phyloP scores from a whole-genome alignment of 2,329 filamentous ascomycete genomes.

The Colletotrichum lini region DNA sequence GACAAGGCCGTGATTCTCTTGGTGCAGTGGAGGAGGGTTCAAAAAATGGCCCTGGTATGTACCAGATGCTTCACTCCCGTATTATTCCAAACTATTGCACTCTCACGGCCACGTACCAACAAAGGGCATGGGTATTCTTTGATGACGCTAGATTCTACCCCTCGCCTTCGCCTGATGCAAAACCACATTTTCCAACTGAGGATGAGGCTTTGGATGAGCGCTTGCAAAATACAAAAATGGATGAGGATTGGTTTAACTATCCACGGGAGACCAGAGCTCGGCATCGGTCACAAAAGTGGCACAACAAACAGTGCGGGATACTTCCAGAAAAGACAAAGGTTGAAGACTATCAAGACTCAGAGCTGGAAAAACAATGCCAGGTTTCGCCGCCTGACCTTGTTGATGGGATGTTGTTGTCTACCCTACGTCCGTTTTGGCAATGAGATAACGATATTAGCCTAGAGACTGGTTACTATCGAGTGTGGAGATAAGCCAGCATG shows the following conservation, averaged over 20 bases:
- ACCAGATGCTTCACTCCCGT: background rate
- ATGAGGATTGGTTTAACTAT: background rate
- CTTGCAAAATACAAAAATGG: background rate
- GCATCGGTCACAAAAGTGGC: background rate
- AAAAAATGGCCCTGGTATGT: background rate
- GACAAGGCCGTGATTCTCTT: background rate
- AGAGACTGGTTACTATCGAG: background rate
- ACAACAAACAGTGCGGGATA: background rate
- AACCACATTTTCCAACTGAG: background rate
- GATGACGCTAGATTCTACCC: slow-evolving; percentile 4
- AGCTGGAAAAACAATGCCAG: background rate
- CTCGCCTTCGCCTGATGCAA: background rate
- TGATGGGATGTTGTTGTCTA: background rate
- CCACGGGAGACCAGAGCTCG: background rate
- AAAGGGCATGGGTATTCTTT: background rate
- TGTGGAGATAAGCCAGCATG: background rate
- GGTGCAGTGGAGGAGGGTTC: background rate
- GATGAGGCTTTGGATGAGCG: background rate
- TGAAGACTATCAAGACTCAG: background rate
- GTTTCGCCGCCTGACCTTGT: background rate
- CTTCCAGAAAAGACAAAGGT: background rate
- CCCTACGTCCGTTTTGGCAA: background rate
- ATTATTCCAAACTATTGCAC: background rate
- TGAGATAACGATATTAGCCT: background rate
- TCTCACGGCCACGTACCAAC: background rate